Base-by-base conservation (phyloP, 495 filamentous ascomycete species). In the Hypoxylon rickii region DNA sequence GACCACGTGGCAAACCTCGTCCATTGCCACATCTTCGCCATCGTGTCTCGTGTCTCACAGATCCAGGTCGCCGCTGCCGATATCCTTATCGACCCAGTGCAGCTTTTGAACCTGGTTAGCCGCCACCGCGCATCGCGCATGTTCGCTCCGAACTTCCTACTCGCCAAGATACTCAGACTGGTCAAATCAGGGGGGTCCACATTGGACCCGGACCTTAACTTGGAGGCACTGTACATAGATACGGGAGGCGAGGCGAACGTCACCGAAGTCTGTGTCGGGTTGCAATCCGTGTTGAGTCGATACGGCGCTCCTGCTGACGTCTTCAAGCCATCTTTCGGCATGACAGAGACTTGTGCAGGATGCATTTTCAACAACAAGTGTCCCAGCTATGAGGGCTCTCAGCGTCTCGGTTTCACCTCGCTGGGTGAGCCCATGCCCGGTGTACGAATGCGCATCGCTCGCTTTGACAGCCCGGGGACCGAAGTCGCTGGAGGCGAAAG, bases 91-190 rank as follows among this genome's bases (percentile, higher is more conserved):
- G 47, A 70, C 8, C 82, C 83, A 0, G 16, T 62, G 0, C n/a
- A 29, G 1, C 76, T 82, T 37, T 39, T 83, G 0, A 47, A 75
- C 8, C 62, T 79, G 7, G 43, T 81, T 5, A 59, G 68, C 33
- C 40, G 51, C 1, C 74, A 84, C 54, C 67, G 61, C 6, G 74
- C 82, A 1, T 67, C 74, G 1, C 60, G 68, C 7, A 73, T 75
- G 0, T 86, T 84, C 58, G 78, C 79, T 0, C 81, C 83, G 0
- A 83, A 86, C 52, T 84, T 82, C 71, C 79, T 84, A 43, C 68
- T 83, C 4, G 68, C 68, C 11, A 69, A 56, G 61, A 33, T 71
- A 3, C n/a, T 46, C 12, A 34, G 19, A 17, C 13, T 3, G 32
- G 3, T n/a, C 12, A 7, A n/a, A 34, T 34, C 11, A 34, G 32